phyloP scores from a whole-genome alignment of 2,329 filamentous ascomycete species.

The Sporothrix luriei region DNA sequence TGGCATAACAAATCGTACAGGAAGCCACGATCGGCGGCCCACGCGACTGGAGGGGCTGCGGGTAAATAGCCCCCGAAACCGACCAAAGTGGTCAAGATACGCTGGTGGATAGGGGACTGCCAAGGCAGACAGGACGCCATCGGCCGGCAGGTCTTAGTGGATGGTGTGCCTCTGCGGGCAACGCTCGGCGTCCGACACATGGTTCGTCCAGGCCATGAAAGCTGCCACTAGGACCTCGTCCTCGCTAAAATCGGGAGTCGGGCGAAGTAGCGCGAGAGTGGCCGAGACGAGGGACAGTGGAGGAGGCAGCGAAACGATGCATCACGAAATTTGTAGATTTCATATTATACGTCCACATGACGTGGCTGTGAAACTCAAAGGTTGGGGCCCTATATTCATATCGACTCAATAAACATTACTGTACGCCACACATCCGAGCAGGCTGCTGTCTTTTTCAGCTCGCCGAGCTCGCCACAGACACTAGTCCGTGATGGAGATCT shows the following conservation, averaged over 20 bases:
- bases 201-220: neutral
- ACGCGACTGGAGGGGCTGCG: slow-evolving; percentile 22
- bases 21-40: slow-evolving; percentile 8
- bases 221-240: neutral
- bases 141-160: neutral
- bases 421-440: neutral
- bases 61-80: slow-evolving; percentile 30
- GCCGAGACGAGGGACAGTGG: neutral
- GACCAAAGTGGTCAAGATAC: slow-evolving; percentile 28
- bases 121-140: neutral
- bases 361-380: neutral
- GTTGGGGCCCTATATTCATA: neutral
- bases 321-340: neutral
- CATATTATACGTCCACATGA: neutral
- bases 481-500: neutral
- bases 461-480: neutral
- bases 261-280: neutral
- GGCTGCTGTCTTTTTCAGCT: neutral
- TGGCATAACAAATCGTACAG: slow-evolving; percentile 2
- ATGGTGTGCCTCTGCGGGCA: neutral
- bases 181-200: neutral
- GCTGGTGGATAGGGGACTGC: neutral
- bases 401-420: no score
- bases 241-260: neutral
- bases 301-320: no score